A percentile compares a stretch with the other conserved stretches of the same genome.
Conservation (phyloP, 345 rosid genomes). For the Pistacia vera region DNA sequence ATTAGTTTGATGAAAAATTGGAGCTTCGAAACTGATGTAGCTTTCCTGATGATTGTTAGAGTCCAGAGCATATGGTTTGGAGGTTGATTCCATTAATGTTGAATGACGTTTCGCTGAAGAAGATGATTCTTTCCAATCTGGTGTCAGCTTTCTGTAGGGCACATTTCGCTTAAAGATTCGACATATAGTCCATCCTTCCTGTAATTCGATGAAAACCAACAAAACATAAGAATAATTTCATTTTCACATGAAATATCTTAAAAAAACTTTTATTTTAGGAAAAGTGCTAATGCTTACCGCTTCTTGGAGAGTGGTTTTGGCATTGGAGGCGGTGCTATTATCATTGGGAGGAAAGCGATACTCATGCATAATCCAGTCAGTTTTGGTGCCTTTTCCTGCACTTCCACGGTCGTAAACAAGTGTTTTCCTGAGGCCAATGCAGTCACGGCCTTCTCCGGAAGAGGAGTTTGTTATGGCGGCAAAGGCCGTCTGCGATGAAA, state of each 20-base stretch:
- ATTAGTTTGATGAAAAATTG: slow-evolving; percentile 24
- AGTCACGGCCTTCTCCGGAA: slow-evolving; percentile 36
- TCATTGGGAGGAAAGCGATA: slow-evolving; percentile 72
- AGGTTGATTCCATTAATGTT: slow-evolving; percentile 21
- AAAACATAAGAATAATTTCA: too few relatives aligned
- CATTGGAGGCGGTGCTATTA: slow-evolving; percentile 23
- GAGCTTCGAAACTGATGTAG: slow-evolving; percentile 51
- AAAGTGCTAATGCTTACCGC: slow-evolving; percentile 53
- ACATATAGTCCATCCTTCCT: slow-evolving; percentile 95
- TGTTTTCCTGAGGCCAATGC: slow-evolving; percentile 87
- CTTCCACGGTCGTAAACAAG: slow-evolving; percentile 85
- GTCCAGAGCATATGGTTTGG: slow-evolving; percentile 25
- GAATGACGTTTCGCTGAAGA: slow-evolving; percentile 13
- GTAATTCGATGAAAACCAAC: slow-evolving; percentile 2
- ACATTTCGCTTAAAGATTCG: slow-evolving; percentile 69
- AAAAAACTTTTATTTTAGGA: too few relatives aligned
- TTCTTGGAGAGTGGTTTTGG: slow-evolving; percentile 40
- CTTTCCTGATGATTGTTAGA: slow-evolving; percentile 32
- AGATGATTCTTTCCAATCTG: slow-evolving; percentile 62
- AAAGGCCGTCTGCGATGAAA: slow-evolving; percentile 54
- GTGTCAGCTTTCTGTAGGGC: slow-evolving; percentile 48
- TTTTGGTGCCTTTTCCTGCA: slow-evolving; percentile 94
- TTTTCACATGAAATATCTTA: too few relatives aligned
- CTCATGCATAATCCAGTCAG: slow-evolving; percentile 99
- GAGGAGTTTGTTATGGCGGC: slow-evolving; percentile 37